Conservation (phyloP, 495 filamentous ascomycete genomes). For the Podospora pseudoanserina region DNA sequence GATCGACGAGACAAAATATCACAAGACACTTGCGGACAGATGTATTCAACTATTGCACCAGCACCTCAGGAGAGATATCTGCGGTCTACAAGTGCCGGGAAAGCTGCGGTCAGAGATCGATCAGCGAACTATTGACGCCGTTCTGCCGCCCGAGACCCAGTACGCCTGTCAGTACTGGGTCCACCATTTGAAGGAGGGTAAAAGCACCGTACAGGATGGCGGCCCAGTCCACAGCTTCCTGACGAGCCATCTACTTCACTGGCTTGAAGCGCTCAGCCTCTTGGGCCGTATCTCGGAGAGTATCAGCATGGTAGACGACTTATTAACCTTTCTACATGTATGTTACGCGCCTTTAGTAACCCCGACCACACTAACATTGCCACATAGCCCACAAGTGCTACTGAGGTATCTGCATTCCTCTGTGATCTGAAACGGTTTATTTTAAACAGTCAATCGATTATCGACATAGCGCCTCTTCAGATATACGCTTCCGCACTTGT, state of each 20-base stretch:
- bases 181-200: constrained; percentile 40
- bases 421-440: no score
- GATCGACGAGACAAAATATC: constrained; percentile 28
- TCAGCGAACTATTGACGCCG: constrained; percentile 19
- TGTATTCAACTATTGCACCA: constrained; percentile 38
- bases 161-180: constrained; percentile 47
- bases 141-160: constrained; percentile 29
- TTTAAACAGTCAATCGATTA: no score
- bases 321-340: no score
- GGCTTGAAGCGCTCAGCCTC: constrained; percentile 31
- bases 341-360: no score
- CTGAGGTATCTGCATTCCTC: no score
- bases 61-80: constrained; percentile 39
- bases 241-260: constrained; percentile 40
- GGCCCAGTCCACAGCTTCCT: constrained; percentile 37
- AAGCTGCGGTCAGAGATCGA: constrained; percentile 22
- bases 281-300: constrained; percentile 32
- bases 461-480: no score
- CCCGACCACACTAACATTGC: no score
- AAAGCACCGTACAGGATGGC: constrained; percentile 21
- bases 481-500: no score
- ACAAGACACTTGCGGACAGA: constrained; percentile 21
- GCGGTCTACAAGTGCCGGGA: constrained; percentile 33
- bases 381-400: no score
- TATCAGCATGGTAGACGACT: no score